Evolutionary conservation across 805 yeast genomes (phyloP), one percentile per base, ranked within the genome.

Genomic region (Helenozyma baotianmanensis): DNA sequence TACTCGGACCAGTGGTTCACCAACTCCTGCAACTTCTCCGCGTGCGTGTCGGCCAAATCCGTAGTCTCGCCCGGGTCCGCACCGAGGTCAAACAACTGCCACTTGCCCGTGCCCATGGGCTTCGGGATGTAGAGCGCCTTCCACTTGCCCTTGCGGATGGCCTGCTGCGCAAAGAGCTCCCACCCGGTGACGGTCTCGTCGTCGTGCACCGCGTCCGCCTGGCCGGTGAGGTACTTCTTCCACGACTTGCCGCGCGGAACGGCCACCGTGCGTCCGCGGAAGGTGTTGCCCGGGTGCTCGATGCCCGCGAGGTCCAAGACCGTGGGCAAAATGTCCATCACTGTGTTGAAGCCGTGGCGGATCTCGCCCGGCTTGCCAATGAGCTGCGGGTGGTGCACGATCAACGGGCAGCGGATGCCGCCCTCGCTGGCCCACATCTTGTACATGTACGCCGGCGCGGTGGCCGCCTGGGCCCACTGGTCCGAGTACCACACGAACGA

Each of bases 381-480:
- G 9, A 64, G 31, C 4, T 56, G 50, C 0, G 78, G 79, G 43
- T 64, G 62, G 38, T 61, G 63, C 5, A 75, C 44, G 31, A 77
- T 65, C 37, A 74, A 54, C 0, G 81, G 82, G 47, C 78, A 74
- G 14, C 77, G 64, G 15, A 75, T 70, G 8, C 80, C 82, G 5
- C 19, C 19, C 8, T 17, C 19, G 19, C 19, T 30, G 33, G 33
- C 33, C 21, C 24, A 30, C 23, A 12, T 17, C 19, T 17, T 76
- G 50, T 64, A 73, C 70, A 71, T 70, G 35, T 64, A 62, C 11
- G 67, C 54, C 1, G 80, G 80, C 2, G 79, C 76, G 13, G 80
- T 74, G 2, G 79, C 75, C 8, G 80, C 80, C 42, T 74, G 79
- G 0, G 80, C 80, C 80, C 80, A 74, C 47, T 72, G 68, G 35